Percentiles rank a stretch among this genome's conserved stretches.
Evolutionary conservation across 208 protist species (phyloP).

Genomic region (Histomonas meleagridis): DNA sequence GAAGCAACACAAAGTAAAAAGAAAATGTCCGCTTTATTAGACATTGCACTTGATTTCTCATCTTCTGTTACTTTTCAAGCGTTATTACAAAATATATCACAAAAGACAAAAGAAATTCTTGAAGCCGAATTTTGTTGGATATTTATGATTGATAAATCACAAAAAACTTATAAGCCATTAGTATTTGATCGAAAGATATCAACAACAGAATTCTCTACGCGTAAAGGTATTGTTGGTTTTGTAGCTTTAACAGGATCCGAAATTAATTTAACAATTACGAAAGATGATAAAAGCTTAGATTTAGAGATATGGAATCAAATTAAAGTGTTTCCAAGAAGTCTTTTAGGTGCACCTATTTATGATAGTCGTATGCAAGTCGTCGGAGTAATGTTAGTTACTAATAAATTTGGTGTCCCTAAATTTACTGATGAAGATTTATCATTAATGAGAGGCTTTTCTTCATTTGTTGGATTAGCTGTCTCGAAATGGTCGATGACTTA

Average conservation of each 20-base stretch:
- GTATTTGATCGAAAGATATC: neutral
- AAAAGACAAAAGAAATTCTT: neutral
- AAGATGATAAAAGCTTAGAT: neutral
- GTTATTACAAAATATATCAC: neutral
- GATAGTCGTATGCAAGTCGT: neutral
- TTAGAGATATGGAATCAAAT: neutral
- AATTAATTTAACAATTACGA: neutral
- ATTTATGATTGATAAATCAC: neutral
- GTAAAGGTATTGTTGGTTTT: neutral
- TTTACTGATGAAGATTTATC: neutral
- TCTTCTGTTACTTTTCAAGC: neutral
- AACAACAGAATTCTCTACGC: slow-evolving; percentile 5
- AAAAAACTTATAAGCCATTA: neutral
- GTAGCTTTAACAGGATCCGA: neutral
- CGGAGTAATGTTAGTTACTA: neutral
- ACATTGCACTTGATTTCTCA: neutral
- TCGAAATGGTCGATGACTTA: neutral
- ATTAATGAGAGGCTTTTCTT: neutral
- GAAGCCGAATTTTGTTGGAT: neutral
- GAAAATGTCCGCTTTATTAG: slow-evolving; percentile 4
- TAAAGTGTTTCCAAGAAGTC: neutral
- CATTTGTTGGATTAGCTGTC: neutral
- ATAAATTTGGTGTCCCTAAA: neutral
- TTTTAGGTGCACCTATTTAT: neutral
- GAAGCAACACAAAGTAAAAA: neutral